Percentiles rank a stretch among this genome's conserved stretches.
Conservation (phyloP, 805 yeast genomes). For the Pichia phayaonensis region DNA sequence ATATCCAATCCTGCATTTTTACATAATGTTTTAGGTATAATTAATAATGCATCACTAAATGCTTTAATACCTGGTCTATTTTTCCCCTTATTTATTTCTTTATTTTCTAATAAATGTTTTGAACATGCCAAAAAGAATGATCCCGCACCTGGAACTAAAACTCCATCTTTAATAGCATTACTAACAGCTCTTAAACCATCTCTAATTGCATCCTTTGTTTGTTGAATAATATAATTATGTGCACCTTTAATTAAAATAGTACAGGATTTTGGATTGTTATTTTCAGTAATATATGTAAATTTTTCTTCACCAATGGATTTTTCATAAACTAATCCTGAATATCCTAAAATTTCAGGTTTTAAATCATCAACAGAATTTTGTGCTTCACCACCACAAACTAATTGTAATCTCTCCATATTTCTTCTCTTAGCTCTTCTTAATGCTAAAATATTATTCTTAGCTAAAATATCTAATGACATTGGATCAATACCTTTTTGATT, state of each 20-base stretch:
- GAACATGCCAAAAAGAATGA: conserved; percentile 86
- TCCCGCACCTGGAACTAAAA: conserved; percentile 95
- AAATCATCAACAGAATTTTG: conserved; percentile 96
- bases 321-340: conserved; percentile 85
- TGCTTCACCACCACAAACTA: conserved; percentile 95
- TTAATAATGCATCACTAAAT: conserved; percentile 83
- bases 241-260: conserved; percentile 92
- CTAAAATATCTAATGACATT: conserved; percentile 89
- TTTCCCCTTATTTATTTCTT: conserved; percentile 63
- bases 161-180: conserved; percentile 77
- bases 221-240: conserved; percentile 79
- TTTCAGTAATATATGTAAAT: conserved; percentile 90
- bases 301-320: conserved; percentile 95
- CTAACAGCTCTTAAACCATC: conserved; percentile 95
- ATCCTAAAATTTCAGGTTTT: conserved; percentile 71
- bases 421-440: conserved; percentile 97
- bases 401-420: conserved; percentile 96
- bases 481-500: conserved; percentile 99
- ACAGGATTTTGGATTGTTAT: conserved; percentile 81
- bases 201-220: conserved; percentile 94
- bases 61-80: conserved; percentile 87
- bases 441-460: conserved; percentile 88
- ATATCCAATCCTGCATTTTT: conserved; percentile 92
- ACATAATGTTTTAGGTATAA: conserved; percentile 88
- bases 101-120: conserved; percentile 50